Base-by-base conservation (phyloP, 176 grass and related monocot species). In the Thinopyrum elongatum region DNA sequence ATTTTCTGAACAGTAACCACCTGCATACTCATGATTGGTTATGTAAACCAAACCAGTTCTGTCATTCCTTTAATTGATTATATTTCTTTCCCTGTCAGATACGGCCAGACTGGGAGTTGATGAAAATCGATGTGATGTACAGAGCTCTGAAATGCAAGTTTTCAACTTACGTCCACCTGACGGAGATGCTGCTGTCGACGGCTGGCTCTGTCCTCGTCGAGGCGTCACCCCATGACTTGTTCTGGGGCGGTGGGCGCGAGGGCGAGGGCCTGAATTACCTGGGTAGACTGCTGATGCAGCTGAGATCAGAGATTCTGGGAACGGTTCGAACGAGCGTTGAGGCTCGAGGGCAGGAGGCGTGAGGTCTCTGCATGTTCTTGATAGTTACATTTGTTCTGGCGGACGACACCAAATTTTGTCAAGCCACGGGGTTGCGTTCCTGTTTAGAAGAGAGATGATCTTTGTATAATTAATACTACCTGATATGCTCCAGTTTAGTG, bases 241-340 rank as follows among this genome's bases (percentile, higher is more conserved):
- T 98, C 89, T 98, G 94, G 92, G 97, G 97, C 0, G 97, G 93
- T 41, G 97, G 90, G 3, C 90, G 97, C 0, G 92, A 94, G 68
- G 94, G 97, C 1, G 92, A 98, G 91, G 94, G 97, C 71, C 85
- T 98, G 34, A 98, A 98, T 86, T 98, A 95, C 74, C 82, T 98
- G 86, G 93, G 97, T 23, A 90, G 94, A 64, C 67, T 95, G 41
- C 85, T 98, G 49, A 98, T 98, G 92, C 93, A 92, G 81, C 58
- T 98, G 74, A 85, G 94, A 30, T 94, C 92, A 5, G 88, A 95
- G 64, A 85, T 95, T 59, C 79, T 91, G 27, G 83, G 91, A 42
- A 86, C 70, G 0, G 26, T 68, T 67, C 75, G 38, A 30, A 55
- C 41, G 15, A 3, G 33, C 21, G 34, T n/a, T 1, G 65, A 80